Evolutionary conservation across 2,329 filamentous ascomycete genomes (phyloP).

Genomic region (Chalaropsis thielavioides): DNA sequence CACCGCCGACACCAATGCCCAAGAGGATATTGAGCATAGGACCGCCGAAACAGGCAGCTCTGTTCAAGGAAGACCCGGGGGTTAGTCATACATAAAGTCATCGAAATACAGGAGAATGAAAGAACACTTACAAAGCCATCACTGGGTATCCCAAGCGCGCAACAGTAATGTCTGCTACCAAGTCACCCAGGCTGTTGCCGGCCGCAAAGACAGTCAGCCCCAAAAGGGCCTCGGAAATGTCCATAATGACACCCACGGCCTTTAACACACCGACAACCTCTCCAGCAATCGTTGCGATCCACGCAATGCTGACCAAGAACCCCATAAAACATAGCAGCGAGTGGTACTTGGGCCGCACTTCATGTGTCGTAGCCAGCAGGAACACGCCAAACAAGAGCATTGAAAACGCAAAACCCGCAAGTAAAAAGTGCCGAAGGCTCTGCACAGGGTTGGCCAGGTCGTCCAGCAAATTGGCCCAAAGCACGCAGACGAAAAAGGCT

Average conservation of each 20-base stretch:
- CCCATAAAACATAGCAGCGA: constrained; percentile 74
- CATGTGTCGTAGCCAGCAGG: constrained; percentile 51
- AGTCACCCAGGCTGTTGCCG: constrained; percentile 84
- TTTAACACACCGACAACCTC: constrained; percentile 94
- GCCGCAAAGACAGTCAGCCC: constrained; percentile 93
- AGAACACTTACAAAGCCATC: constrained; percentile 58
- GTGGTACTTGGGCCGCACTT: constrained; percentile 56
- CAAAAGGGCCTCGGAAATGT: constrained; percentile 87
- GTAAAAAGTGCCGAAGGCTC: constrained; percentile 40
- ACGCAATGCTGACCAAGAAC: constrained; percentile 81
- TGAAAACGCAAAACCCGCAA: constrained; percentile 55
- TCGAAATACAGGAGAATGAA: background rate
- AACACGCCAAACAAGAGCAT: constrained; percentile 51
- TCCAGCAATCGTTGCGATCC: constrained; percentile 91
- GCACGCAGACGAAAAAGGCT: constrained; percentile 61
- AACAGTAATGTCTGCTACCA: constrained; percentile 89
- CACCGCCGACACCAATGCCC: constrained; percentile 80
- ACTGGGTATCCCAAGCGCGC: constrained; percentile 87
- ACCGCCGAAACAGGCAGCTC: constrained; percentile 89
- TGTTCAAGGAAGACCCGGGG: constrained; percentile 21
- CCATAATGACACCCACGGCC: constrained; percentile 76
- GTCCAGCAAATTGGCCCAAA: constrained; percentile 54
- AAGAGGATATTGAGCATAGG: constrained; percentile 96
- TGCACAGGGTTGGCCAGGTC: constrained; percentile 39
- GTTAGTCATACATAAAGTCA: background rate